A percentile compares a stretch with the other conserved stretches of the same genome.
Conservation (phyloP, 1,139 yeast genomes). For the Yamadazyma sp. region DNA sequence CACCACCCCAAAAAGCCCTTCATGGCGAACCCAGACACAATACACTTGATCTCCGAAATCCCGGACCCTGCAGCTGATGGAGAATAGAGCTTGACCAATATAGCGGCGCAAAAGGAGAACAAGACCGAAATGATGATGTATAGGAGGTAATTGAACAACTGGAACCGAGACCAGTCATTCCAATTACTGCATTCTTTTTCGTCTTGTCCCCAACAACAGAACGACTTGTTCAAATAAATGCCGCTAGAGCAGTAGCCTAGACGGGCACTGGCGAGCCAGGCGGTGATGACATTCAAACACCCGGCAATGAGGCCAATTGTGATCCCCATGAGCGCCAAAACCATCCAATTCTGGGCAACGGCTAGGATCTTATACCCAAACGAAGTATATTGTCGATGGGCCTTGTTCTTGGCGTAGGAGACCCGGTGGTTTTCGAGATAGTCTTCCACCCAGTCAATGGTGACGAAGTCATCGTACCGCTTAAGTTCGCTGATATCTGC, state of each 20-base stretch:
- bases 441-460: constrained; percentile 88
- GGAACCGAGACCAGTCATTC: constrained; percentile 52
- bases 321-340: constrained; percentile 72
- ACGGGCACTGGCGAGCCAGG: constrained; percentile 79
- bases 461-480: constrained; percentile 59
- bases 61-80: constrained; percentile 98
- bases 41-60: constrained; percentile 93
- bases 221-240: constrained; percentile 68
- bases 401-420: background rate
- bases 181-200: constrained; percentile 52
- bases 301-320: constrained; percentile 83
- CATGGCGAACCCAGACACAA: constrained; percentile 86
- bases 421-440: constrained; percentile 53
- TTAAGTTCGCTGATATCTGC: constrained; percentile 35
- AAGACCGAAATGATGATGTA: constrained; percentile 60
- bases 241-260: constrained; percentile 73
- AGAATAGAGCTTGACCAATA: constrained; percentile 67
- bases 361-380: constrained; percentile 34
- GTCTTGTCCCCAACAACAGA: constrained; percentile 77
- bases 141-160: constrained; percentile 51
- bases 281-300: constrained; percentile 74
- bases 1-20: constrained; percentile 73
- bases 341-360: constrained; percentile 70
- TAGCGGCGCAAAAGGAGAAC: constrained; percentile 67
- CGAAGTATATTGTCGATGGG: constrained; percentile 16